Percentiles rank a stretch among this genome's conserved stretches.
phyloP scores from a whole-genome alignment of 2,329 filamentous ascomycete species.

The Acarospora socialis region DNA sequence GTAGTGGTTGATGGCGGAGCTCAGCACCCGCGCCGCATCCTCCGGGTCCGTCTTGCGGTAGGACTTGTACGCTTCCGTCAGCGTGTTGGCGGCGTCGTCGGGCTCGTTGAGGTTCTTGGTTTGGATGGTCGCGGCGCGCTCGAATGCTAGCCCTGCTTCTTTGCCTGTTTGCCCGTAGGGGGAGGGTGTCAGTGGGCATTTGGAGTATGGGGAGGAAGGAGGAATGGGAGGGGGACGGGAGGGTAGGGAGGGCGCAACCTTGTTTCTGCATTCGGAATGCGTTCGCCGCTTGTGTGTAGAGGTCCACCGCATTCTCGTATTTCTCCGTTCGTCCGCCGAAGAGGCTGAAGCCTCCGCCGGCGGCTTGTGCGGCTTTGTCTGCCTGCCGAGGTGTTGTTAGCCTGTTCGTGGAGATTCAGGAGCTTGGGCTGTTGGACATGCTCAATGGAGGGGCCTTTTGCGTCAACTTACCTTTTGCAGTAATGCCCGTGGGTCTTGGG shows the following conservation, averaged over 20 bases:
- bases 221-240: too few species aligned
- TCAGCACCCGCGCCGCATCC: constrained; percentile 67
- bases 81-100: constrained; percentile 72
- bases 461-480: constrained; percentile 53
- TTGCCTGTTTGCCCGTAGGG: constrained; percentile 40
- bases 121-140: constrained; percentile 72
- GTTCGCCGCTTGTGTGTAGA: constrained; percentile 80
- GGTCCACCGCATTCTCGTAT: constrained; percentile 74
- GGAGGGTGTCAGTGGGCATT: constrained; percentile 2
- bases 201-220: background rate
- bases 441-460: constrained; percentile 19
- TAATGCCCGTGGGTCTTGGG: constrained; percentile 63
- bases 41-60: constrained; percentile 76
- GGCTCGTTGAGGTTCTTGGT: constrained; percentile 71
- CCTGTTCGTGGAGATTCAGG: background rate
- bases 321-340: constrained; percentile 82
- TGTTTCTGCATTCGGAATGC: constrained; percentile 78
- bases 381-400: constrained; percentile 43
- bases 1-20: constrained; percentile 71
- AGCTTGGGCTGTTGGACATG: constrained; percentile 10
- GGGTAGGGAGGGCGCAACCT: constrained; percentile 38
- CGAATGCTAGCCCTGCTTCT: constrained; percentile 76
- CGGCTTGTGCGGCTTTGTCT: constrained; percentile 64
- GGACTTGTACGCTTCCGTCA: constrained; percentile 86
- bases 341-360: constrained; percentile 70